Conservation (phyloP, 2,329 filamentous ascomycete species). For the Trichoderma harzianum region DNA sequence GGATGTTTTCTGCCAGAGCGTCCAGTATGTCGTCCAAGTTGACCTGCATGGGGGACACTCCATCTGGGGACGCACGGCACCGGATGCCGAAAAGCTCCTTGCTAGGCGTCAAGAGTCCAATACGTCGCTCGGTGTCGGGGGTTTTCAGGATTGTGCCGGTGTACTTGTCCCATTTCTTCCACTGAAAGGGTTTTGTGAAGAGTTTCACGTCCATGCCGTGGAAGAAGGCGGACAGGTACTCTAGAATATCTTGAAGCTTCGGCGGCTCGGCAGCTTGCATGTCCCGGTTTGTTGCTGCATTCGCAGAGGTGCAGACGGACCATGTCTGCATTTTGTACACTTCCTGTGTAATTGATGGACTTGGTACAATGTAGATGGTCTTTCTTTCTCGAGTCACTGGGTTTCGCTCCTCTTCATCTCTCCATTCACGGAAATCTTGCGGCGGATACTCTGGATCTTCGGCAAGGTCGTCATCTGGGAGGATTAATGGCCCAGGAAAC, state of each 20-base stretch:
- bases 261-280: slow-evolving; percentile 25
- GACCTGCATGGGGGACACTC: slow-evolving; percentile 48
- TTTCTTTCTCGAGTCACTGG: slow-evolving; percentile 42
- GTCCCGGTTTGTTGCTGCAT: slow-evolving; percentile 24
- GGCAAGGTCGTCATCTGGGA: slow-evolving; percentile 58
- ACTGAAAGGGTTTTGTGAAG: slow-evolving; percentile 40
- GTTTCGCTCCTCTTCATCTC: slow-evolving; percentile 44
- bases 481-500: slow-evolving; percentile 57
- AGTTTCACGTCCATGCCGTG: slow-evolving; percentile 49
- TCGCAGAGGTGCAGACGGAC: slow-evolving; percentile 23
- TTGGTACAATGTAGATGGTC: slow-evolving; percentile 52
- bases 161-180: slow-evolving; percentile 45
- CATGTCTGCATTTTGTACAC: slow-evolving; percentile 42
- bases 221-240: slow-evolving; percentile 48
- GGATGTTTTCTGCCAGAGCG: slow-evolving; percentile 50
- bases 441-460: slow-evolving; percentile 48
- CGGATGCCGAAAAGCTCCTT: slow-evolving; percentile 47
- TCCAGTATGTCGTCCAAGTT: slow-evolving; percentile 62
- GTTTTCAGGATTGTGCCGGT: neutral
- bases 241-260: slow-evolving; percentile 28
- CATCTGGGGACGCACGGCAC: slow-evolving; percentile 46
- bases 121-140: slow-evolving; percentile 23
- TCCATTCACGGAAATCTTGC: slow-evolving; percentile 54
- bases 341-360: slow-evolving; percentile 39
- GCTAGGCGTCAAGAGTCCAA: slow-evolving; percentile 43